A percentile compares a stretch with the other conserved stretches of the same genome.
Conservation (phyloP, 106 monocot species). For the Iris macrosiphon region DNA sequence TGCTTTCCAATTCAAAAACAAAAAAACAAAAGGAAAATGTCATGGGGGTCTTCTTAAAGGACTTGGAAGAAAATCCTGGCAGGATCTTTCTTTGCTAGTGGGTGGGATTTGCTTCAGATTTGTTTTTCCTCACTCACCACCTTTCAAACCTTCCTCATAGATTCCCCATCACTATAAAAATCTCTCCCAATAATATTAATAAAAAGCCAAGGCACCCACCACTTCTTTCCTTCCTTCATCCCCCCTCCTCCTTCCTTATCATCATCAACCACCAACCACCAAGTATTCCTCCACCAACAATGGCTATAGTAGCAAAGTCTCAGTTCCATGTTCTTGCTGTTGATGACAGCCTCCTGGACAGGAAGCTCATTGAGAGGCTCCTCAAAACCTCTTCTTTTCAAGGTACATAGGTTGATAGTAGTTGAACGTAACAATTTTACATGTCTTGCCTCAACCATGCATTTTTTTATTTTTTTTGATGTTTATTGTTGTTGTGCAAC, state of each 20-base stretch:
- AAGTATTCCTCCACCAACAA: slow-evolving; percentile 2
- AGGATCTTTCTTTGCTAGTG: slow-evolving; percentile 1
- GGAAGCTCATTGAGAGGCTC: slow-evolving; percentile 66
- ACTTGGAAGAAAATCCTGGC: slow-evolving; percentile 4
- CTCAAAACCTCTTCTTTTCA: slow-evolving; percentile 67
- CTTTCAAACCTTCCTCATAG: too few relatives aligned
- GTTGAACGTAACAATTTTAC: not conserved
- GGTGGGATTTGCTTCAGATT: slow-evolving; percentile 3
- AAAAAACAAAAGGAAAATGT: too few relatives aligned
- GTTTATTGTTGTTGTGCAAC: not conserved
- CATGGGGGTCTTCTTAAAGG: too few relatives aligned
- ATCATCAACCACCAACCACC: not conserved
- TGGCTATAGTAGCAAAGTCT: slow-evolving; percentile 18
- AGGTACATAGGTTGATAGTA: slow-evolving; percentile 19
- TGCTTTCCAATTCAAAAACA: too few relatives aligned
- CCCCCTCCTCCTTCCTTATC: not conserved
- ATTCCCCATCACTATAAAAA: too few relatives aligned
- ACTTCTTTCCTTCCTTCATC: not conserved
- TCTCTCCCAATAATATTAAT: too few relatives aligned
- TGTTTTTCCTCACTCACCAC: not conserved
- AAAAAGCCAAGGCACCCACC: not conserved
- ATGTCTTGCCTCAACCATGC: not conserved
- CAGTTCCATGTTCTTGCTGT: slow-evolving; percentile 68
- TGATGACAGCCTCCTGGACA: slow-evolving; percentile 64
- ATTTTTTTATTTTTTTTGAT: not conserved